These are phyloP conservation scores for Chrysosporium keratinophilum DNA, from an alignment of 2,329 filamentous ascomycete species.

Conservation along the genomic window DNA sequence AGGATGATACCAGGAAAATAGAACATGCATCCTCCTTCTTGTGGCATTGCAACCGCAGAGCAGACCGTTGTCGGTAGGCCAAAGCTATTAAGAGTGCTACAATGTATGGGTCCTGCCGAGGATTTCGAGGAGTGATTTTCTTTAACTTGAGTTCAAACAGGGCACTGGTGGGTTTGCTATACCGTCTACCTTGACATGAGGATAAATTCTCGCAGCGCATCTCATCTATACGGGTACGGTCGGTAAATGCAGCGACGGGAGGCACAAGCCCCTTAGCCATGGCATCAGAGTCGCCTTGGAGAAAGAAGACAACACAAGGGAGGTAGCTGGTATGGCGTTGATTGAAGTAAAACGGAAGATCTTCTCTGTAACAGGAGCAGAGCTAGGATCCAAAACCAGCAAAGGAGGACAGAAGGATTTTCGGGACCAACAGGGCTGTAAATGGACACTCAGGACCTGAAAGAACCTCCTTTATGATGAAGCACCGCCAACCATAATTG, in stretches of 20 bases:
- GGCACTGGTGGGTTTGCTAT: background rate
- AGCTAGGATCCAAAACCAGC: background rate
- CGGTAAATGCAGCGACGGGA: conserved; percentile 3
- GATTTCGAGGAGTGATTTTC: background rate
- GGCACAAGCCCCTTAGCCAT: background rate
- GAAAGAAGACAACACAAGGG: conserved; percentile 6
- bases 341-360: conserved; percentile 6
- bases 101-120: conserved; percentile 10
- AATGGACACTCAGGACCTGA: background rate
- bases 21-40: background rate
- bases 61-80: background rate
- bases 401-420: background rate
- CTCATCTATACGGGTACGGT: background rate
- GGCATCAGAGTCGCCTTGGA: background rate
- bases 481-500: background rate
- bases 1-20: background rate
- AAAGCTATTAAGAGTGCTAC: conserved; percentile 5
- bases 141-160: conserved; percentile 4
- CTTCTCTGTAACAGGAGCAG: background rate
- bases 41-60: background rate
- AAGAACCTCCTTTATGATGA: background rate
- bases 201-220: background rate
- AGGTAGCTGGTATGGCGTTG: background rate
- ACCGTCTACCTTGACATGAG: background rate
- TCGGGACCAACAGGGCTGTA: background rate